These are phyloP conservation scores for Acacia confusa DNA, from an alignment of 306 rosid species.

Conservation along the genomic window DNA sequence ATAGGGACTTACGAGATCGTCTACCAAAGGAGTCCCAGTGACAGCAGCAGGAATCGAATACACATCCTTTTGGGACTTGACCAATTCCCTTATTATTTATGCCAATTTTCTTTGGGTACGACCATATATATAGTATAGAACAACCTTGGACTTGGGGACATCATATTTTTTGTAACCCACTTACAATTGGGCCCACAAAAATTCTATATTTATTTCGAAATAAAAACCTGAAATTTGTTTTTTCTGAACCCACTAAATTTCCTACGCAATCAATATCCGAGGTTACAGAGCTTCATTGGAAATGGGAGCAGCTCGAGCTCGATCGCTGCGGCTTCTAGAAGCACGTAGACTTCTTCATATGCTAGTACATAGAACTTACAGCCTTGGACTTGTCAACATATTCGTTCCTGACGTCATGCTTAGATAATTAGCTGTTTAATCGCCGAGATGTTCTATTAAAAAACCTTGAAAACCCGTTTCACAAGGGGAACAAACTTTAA, in stretches of 20 bases:
- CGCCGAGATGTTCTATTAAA: neutral
- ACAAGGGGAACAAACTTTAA: neutral
- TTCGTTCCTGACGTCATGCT: neutral
- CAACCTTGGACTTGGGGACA: neutral
- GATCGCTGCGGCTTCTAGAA: neutral
- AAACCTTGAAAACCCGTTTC: neutral
- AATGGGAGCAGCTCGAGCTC: neutral
- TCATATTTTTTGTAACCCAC: too few relatives aligned
- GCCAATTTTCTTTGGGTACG: too few relatives aligned
- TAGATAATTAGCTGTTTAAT: neutral
- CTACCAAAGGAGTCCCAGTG: too few relatives aligned
- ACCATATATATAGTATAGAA: neutral
- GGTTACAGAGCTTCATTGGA: neutral
- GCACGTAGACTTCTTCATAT: neutral
- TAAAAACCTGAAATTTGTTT: neutral
- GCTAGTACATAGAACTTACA: neutral
- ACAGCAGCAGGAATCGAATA: too few relatives aligned
- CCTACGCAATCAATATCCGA: neutral
- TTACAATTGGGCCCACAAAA: too few relatives aligned
- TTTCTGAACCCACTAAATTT: neutral
- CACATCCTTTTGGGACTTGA: too few relatives aligned
- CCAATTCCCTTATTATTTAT: too few relatives aligned
- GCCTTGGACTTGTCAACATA: neutral
- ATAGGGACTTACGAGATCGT: too few relatives aligned
- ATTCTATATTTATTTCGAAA: too few relatives aligned